phyloP scores from a whole-genome alignment of 2,329 filamentous ascomycete genomes.

The Xylariaceae sp. region DNA sequence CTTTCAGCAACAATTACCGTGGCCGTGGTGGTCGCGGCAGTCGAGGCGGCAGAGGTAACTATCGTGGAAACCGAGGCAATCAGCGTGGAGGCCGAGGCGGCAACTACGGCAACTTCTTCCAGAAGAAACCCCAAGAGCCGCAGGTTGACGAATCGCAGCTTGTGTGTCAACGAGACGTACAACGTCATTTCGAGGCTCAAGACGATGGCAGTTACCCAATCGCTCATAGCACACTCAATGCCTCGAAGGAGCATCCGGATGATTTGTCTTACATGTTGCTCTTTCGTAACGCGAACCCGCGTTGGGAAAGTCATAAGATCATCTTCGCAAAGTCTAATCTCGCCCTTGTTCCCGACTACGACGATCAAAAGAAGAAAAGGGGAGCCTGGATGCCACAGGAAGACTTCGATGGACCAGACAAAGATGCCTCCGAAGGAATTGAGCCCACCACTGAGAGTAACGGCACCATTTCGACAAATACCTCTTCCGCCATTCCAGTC shows the following conservation, averaged over 20 bases:
- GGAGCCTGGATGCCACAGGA: constrained; percentile 17
- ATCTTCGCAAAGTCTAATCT: constrained; percentile 24
- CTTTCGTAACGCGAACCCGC: constrained; percentile 19
- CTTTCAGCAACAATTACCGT: not conserved
- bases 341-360: constrained; percentile 22
- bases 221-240: constrained; percentile 16
- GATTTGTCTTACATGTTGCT: constrained; percentile 22
- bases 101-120: constrained; percentile 9
- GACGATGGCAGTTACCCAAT: not conserved
- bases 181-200: constrained; percentile 14
- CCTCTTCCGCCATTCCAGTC: no score
- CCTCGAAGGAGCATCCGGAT: constrained; percentile 13
- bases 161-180: constrained; percentile 15
- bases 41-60: not conserved
- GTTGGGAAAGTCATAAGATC: constrained; percentile 21
- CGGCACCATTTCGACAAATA: no score
- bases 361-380: constrained; percentile 17
- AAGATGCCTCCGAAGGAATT: not conserved
- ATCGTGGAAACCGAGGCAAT: constrained; percentile 1
- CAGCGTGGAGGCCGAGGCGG: constrained; percentile 6
- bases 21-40: constrained; percentile 2
- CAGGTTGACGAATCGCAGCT: constrained; percentile 14
- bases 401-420: not conserved
- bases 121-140: constrained; percentile 3
- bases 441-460: no score